Evolutionary conservation across 768 basidiomycete genomes (phyloP).

Genomic region (Peribolospora baueri): DNA sequence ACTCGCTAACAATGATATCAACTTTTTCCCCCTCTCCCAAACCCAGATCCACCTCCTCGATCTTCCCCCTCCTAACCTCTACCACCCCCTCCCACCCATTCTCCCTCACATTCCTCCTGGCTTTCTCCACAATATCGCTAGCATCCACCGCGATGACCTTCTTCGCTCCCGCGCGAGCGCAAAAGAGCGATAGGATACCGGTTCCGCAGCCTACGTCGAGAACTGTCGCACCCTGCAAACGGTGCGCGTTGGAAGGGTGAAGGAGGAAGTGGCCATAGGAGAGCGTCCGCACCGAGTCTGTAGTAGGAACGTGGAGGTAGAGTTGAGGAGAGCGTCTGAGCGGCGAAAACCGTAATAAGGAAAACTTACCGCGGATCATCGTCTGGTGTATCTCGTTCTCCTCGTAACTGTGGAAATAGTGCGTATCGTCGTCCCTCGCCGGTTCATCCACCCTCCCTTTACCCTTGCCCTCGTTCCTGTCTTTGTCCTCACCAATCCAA

Average conservation of each 20-base stretch:
- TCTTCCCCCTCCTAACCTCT: slow-evolving; percentile 63
- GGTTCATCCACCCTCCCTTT: slow-evolving; percentile 10
- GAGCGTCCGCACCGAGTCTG: slow-evolving; percentile 71
- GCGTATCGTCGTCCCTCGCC: slow-evolving; percentile 62
- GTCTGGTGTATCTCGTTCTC: slow-evolving; percentile 83
- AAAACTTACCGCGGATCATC: slow-evolving; percentile 34
- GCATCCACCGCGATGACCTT: slow-evolving; percentile 81
- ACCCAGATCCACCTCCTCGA: slow-evolving; percentile 57
- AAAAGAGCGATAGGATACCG: slow-evolving; percentile 72
- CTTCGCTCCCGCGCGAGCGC: slow-evolving; percentile 67
- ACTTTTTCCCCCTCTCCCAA: slow-evolving; percentile 37
- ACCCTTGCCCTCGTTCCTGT: background rate
- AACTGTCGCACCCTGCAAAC: slow-evolving; percentile 66
- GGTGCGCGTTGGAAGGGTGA: slow-evolving; percentile 33
- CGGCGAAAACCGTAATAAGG: background rate
- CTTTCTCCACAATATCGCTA: slow-evolving; percentile 53
- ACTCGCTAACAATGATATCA: slow-evolving; percentile 87
- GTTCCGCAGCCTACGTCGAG: slow-evolving; percentile 94
- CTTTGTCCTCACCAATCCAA: background rate
- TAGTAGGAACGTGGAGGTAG: background rate
- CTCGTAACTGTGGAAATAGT: slow-evolving; percentile 78
- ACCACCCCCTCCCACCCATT: slow-evolving; percentile 50
- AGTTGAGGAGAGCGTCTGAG: background rate
- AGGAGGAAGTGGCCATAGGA: slow-evolving; percentile 82
- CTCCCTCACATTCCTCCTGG: slow-evolving; percentile 46